Evolutionary conservation across 2,329 filamentous ascomycete species (phyloP), one percentile per base, ranked within the genome.

Genomic region (Calonectria pseudoreteaudii): DNA sequence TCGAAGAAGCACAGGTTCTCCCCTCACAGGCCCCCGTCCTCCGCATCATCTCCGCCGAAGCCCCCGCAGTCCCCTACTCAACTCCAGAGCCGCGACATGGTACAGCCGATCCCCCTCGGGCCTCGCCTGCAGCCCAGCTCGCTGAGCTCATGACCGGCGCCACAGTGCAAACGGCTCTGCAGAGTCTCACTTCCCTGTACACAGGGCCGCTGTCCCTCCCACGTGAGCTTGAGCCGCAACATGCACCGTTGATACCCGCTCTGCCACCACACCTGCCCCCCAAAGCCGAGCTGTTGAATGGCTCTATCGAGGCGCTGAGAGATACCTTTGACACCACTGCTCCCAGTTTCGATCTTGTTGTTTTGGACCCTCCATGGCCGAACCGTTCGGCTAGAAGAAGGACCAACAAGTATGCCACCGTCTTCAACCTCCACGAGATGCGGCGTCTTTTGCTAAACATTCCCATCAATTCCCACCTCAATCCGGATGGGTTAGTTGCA

Each of bases 291-390:
- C 86, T 88, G 78, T 84, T 93, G 26, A 82, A 88, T 10, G 90
- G 90, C 28, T 87, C 82, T 76, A 88, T 88, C 76, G 83, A 81
- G 74, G 86, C 84, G 7, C 83, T 84, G 56, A 82, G 86, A 47
- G 78, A 81, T 2, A 74, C 76, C 0, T 89, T 92, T 76, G 76
- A 86, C 1, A 76, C 83, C 18, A 80, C 79, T 4, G 86, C 88
- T 2, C 87, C 89, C 26, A 79, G 82, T 9, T 95, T 96, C 82
- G 86, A 94, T 76, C 86, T 96, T 56, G 87, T 96, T 47, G 82
- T 95, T 10, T 85, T 96, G 26, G 94, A 96, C 80, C 94, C 94
- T 4, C 94, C 94, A 1, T 96, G 94, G 94, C 94, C 94, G 0
- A 96, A 95, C 80, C 90, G 92, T 58, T 96, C 94, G 8, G 94